Percentiles rank a stretch among this genome's conserved stretches.
These are phyloP conservation scores for Kwoniella dejecticola DNA, from an alignment of 768 basidiomycete genomes.

Conservation along the genomic window DNA sequence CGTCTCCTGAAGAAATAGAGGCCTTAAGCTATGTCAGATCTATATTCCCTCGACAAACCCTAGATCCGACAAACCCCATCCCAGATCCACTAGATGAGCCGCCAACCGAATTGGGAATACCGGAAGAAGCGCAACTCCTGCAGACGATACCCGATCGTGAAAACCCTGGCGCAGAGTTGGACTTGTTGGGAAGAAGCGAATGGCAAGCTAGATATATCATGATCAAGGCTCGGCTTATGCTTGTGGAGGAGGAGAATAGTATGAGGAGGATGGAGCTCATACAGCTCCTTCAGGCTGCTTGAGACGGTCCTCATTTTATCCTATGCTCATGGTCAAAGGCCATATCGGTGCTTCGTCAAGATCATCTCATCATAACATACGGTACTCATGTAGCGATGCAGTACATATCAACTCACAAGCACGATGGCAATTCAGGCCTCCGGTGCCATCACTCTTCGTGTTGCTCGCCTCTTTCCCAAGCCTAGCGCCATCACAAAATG, in stretches of 20 bases:
- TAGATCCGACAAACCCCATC: neutral
- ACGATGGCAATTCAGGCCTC: too few relatives aligned
- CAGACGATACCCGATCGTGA: constrained; percentile 26
- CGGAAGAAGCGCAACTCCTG: constrained; percentile 8
- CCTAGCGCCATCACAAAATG: too few relatives aligned
- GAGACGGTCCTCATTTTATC: neutral
- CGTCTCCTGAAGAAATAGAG: constrained; percentile 11
- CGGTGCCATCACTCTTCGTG: too few relatives aligned
- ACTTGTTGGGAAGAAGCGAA: constrained; percentile 24
- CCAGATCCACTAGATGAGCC: constrained; percentile 10
- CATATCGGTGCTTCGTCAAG: too few relatives aligned
- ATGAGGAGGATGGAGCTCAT: constrained; percentile 68
- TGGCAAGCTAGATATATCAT: constrained; percentile 65
- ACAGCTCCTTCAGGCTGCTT: constrained; percentile 14
- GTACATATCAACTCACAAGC: too few relatives aligned
- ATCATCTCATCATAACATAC: too few relatives aligned
- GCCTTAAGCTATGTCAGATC: constrained; percentile 10
- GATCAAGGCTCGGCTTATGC: constrained; percentile 76
- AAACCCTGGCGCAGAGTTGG: constrained; percentile 7
- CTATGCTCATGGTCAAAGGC: neutral
- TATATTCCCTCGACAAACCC: constrained; percentile 9
- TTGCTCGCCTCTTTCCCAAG: too few relatives aligned
- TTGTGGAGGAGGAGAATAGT: constrained; percentile 69
- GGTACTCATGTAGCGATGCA: too few relatives aligned
- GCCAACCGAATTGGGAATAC: neutral